These are phyloP conservation scores for Nicotiana knightiana DNA, from an alignment of 257 asterid genomes.

Conservation along the genomic window DNA sequence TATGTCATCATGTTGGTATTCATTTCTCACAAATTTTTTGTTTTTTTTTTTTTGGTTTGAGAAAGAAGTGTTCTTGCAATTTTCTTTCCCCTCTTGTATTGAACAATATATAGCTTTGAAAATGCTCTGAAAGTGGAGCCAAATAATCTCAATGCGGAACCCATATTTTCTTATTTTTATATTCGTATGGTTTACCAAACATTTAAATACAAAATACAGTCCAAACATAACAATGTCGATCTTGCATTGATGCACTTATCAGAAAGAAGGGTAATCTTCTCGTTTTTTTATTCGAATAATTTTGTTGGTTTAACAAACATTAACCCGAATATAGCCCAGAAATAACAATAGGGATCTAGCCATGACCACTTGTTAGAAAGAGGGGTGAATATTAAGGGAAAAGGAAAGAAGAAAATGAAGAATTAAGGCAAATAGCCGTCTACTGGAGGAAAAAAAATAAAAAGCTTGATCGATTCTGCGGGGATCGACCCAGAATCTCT, in stretches of 20 bases:
- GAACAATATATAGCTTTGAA: neutral
- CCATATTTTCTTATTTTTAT: neutral
- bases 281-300: too few relatives aligned
- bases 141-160: neutral
- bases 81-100: neutral
- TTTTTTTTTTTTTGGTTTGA: too few relatives aligned
- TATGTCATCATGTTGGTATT: neutral
- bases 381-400: neutral
- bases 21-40: neutral
- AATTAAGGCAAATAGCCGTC: too few relatives aligned
- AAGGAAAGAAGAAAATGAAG: neutral
- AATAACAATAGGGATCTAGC: too few relatives aligned
- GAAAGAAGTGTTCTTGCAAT: neutral
- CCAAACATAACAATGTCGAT: neutral
- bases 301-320: too few relatives aligned
- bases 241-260: neutral
- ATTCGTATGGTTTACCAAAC: neutral
- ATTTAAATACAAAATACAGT: neutral
- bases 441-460: too few relatives aligned
- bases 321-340: too few relatives aligned
- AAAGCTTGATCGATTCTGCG: constrained; percentile 55
- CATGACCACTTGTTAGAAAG: neutral
- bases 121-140: constrained; percentile 2
- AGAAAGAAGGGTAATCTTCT: neutral
- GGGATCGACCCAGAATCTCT: constrained; percentile 99